Percentiles rank a stretch among this genome's conserved stretches.
phyloP scores from a whole-genome alignment of 768 basidiomycete species.

The Russula sp. region DNA sequence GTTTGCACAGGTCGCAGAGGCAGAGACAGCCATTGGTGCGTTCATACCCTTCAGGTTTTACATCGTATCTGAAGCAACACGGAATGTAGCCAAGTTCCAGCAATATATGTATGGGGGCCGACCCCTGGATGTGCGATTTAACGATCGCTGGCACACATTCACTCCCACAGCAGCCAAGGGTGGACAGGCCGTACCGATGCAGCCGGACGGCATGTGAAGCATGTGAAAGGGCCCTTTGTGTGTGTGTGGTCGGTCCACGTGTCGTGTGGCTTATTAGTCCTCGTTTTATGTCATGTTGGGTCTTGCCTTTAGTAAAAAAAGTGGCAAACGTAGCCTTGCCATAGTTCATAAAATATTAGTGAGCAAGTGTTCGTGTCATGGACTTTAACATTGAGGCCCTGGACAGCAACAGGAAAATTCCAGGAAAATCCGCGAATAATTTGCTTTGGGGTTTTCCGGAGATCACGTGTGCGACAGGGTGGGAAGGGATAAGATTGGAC shows the following conservation, averaged over 20 bases:
- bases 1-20: slow-evolving; percentile 79
- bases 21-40: slow-evolving; percentile 88
- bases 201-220: slow-evolving; percentile 39
- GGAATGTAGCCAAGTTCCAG: slow-evolving; percentile 71
- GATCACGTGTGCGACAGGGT: too few species aligned
- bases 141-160: slow-evolving; percentile 93
- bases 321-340: too few species aligned
- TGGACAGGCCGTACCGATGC: slow-evolving; percentile 62
- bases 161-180: slow-evolving; percentile 85
- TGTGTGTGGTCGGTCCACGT: background rate
- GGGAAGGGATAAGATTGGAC: too few species aligned
- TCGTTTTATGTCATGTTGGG: background rate
- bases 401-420: too few species aligned
- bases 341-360: too few species aligned
- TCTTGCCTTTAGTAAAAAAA: background rate
- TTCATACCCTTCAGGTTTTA: background rate
- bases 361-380: too few species aligned
- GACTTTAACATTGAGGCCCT: too few species aligned
- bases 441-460: too few species aligned
- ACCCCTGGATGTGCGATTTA: slow-evolving; percentile 88
- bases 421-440: too few species aligned
- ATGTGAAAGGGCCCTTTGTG: slow-evolving; percentile 17
- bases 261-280: background rate
- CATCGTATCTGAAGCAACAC: slow-evolving; percentile 22
- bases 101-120: slow-evolving; percentile 90